These are phyloP conservation scores for Mycena haematopus DNA, from an alignment of 768 basidiomycete species.

Conservation along the genomic window DNA sequence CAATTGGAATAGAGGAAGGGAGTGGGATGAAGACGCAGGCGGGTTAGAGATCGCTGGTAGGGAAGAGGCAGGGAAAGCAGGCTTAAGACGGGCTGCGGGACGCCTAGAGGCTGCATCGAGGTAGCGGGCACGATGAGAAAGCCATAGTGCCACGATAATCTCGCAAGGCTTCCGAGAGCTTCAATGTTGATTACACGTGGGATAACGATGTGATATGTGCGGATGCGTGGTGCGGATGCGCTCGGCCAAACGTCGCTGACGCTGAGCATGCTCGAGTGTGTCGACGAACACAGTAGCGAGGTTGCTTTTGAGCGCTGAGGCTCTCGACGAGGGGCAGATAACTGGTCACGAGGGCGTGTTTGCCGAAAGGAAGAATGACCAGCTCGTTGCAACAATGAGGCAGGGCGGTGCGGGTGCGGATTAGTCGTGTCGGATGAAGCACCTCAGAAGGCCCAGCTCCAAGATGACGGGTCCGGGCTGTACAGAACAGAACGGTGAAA, in stretches of 20 bases:
- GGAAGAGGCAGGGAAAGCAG: neutral
- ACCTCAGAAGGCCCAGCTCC: neutral
- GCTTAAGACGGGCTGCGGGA: conserved; percentile 23
- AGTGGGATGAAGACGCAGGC: neutral
- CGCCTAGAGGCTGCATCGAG: conserved; percentile 28
- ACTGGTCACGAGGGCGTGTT: conserved; percentile 14
- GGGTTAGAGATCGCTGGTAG: neutral
- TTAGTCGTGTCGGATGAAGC: neutral
- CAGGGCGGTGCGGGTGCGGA: conserved; percentile 8
- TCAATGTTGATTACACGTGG: conserved; percentile 17
- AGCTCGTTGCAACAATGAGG: conserved; percentile 24
- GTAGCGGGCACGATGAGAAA: conserved; percentile 11
- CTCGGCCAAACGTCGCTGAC: too few species aligned
- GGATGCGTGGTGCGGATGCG: neutral
- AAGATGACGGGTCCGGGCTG: too few species aligned
- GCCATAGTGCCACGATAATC: conserved; percentile 26
- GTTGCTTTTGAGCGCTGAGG: too few species aligned
- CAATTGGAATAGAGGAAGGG: neutral
- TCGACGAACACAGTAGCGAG: too few species aligned
- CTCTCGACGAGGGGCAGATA: too few species aligned
- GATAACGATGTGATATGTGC: neutral
- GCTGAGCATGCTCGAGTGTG: too few species aligned
- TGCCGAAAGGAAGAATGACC: conserved; percentile 4
- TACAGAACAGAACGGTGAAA: too few species aligned
- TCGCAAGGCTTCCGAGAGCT: conserved; percentile 21